Conservation (phyloP, 257 asterid species). For the Solanum chilense region DNA sequence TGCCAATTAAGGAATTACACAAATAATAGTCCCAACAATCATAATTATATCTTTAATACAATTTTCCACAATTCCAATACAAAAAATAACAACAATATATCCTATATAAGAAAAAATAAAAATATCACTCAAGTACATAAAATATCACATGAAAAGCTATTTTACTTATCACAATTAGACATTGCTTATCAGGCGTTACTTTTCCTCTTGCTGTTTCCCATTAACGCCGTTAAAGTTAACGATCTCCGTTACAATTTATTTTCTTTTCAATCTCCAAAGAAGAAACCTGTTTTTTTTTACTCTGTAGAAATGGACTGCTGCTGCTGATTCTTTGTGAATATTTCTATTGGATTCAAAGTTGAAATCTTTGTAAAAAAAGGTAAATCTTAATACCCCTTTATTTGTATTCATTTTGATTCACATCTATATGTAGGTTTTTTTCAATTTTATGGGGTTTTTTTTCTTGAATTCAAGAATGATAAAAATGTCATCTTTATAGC, state of each 20-base stretch:
- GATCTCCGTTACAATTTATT: slow-evolving; percentile 27
- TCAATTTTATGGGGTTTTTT: neutral
- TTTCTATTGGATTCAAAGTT: slow-evolving; percentile 1
- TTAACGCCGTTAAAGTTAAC: slow-evolving; percentile 12
- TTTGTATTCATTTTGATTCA: neutral
- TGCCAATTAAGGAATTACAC: no score
- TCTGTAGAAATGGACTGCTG: slow-evolving; percentile 11
- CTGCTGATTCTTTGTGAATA: slow-evolving; percentile 8
- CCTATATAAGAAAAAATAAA: no score
- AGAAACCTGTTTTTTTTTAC: neutral
- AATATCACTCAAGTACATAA: no score
- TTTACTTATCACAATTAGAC: neutral
- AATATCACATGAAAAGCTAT: neutral
- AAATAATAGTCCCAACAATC: no score
- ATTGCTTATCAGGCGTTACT: neutral
- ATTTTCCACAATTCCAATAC: no score
- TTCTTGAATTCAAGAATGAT: neutral
- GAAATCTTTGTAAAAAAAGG: neutral
- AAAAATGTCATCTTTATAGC: neutral
- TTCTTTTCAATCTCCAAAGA: neutral
- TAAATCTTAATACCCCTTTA: neutral
- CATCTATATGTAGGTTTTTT: neutral
- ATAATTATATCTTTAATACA: no score
- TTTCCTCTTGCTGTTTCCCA: neutral
- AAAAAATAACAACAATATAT: no score